Evolutionary conservation across 768 basidiomycete species (phyloP).

Genomic region (Phlegmacium glaucopus): DNA sequence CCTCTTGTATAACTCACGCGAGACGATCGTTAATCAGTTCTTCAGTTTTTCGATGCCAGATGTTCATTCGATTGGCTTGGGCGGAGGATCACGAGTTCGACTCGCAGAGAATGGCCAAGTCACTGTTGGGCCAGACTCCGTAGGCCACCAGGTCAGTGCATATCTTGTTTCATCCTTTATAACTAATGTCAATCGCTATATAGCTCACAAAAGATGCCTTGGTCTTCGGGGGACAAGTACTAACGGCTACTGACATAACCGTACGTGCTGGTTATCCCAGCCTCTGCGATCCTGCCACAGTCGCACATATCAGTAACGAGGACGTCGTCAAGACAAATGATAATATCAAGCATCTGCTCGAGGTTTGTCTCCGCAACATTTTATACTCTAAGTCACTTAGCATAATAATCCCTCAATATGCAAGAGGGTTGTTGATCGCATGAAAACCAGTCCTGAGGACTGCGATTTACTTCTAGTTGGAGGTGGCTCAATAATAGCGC

Average conservation of each 20-base stretch:
- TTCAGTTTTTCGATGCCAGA: slow-evolving; percentile 53
- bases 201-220: slow-evolving; percentile 40
- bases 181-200: too few relatives aligned
- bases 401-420: too few relatives aligned
- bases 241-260: slow-evolving; percentile 62
- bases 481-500: slow-evolving; percentile 60
- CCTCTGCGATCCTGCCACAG: slow-evolving; percentile 17
- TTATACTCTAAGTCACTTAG: too few relatives aligned
- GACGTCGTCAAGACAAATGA: slow-evolving; percentile 11
- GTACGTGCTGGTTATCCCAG: slow-evolving; percentile 26
- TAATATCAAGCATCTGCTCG: slow-evolving; percentile 20
- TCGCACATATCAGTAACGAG: slow-evolving; percentile 11
- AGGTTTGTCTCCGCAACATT: slow-evolving; percentile 12
- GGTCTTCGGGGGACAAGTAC: slow-evolving; percentile 52
- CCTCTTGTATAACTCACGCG: too few relatives aligned
- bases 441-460: slow-evolving; percentile 62
- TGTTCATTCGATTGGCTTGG: slow-evolving; percentile 55
- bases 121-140: slow-evolving; percentile 62
- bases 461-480: slow-evolving; percentile 61
- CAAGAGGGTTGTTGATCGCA: slow-evolving; percentile 52
- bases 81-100: slow-evolving; percentile 58
- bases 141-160: slow-evolving; percentile 42
- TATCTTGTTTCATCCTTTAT: too few relatives aligned
- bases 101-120: slow-evolving; percentile 32
- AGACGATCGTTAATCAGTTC: background rate